These are phyloP conservation scores for Saccharomycopsis synnaedendra DNA, from an alignment of 805 yeast species.

Conservation along the genomic window DNA sequence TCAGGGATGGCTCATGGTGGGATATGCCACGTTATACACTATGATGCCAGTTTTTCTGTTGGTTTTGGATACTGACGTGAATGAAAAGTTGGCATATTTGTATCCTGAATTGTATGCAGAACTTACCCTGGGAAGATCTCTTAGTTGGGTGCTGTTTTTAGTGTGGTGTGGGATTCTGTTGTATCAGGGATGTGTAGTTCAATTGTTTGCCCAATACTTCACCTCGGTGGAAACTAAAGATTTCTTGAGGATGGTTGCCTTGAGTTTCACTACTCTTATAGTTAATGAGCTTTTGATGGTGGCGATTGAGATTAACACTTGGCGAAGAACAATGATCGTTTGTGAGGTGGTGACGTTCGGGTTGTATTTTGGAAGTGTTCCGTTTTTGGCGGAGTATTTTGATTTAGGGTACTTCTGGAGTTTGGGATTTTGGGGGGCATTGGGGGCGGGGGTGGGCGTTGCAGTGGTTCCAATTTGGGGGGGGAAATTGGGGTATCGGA, in stretches of 20 bases:
- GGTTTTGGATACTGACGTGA: slow-evolving; percentile 85
- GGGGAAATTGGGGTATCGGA: slow-evolving; percentile 62
- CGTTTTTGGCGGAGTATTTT: slow-evolving; percentile 81
- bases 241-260: slow-evolving; percentile 71
- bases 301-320: slow-evolving; percentile 81
- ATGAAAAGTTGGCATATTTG: slow-evolving; percentile 73
- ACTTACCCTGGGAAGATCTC: slow-evolving; percentile 74
- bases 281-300: slow-evolving; percentile 90
- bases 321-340: slow-evolving; percentile 71
- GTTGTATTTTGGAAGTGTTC: slow-evolving; percentile 63
- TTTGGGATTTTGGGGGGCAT: slow-evolving; percentile 58
- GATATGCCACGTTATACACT: slow-evolving; percentile 92
- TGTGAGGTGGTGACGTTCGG: slow-evolving; percentile 62
- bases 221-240: slow-evolving; percentile 44
- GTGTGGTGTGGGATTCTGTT: slow-evolving; percentile 84
- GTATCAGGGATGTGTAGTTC: slow-evolving; percentile 86
- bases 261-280: slow-evolving; percentile 70
- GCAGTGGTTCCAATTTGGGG: slow-evolving; percentile 88
- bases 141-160: slow-evolving; percentile 79
- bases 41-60: slow-evolving; percentile 97
- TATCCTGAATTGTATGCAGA: slow-evolving; percentile 95
- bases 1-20: slow-evolving; percentile 97
- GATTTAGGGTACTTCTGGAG: slow-evolving; percentile 53
- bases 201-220: slow-evolving; percentile 68
- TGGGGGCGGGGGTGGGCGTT: slow-evolving; percentile 46